Conservation (phyloP, 2,329 filamentous ascomycete genomes). For the Fusarium fracticaudum region DNA sequence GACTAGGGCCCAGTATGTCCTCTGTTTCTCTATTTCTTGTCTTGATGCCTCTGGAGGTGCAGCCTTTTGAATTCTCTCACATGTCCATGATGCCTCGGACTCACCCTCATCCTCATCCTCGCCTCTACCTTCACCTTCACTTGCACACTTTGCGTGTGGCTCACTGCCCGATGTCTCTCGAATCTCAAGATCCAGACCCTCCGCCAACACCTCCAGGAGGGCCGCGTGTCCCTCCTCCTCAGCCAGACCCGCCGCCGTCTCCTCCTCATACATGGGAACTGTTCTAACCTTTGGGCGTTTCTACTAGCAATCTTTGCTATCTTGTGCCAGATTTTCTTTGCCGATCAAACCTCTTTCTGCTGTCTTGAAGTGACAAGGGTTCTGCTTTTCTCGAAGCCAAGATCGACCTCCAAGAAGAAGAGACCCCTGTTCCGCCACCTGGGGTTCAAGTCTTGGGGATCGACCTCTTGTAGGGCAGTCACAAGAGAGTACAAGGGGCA, state of each 20-base stretch:
- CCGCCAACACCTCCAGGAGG: conserved; percentile 44
- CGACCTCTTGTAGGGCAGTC: neutral
- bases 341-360: conserved; percentile 14
- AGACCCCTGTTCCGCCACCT: conserved; percentile 8
- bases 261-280: conserved; percentile 37
- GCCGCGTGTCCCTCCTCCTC: conserved; percentile 43
- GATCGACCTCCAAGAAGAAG: neutral
- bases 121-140: neutral
- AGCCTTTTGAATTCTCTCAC: neutral
- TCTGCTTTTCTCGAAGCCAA: conserved; percentile 6
- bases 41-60: neutral
- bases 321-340: neutral
- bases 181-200: conserved; percentile 38
- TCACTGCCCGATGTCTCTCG: conserved; percentile 1
- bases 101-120: neutral
- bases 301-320: neutral
- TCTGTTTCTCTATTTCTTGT: neutral
- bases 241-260: conserved; percentile 42
- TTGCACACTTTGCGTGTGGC: neutral
- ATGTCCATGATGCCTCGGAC: conserved; percentile 12
- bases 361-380: conserved; percentile 6
- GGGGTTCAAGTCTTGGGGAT: conserved; percentile 5
- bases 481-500: neutral
- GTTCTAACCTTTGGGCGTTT: neutral
- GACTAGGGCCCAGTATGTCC: neutral